Evolutionary conservation across 1,139 yeast genomes (phyloP), one percentile per base, ranked within the genome.

Genomic region (Oligophagozyma castellii): DNA sequence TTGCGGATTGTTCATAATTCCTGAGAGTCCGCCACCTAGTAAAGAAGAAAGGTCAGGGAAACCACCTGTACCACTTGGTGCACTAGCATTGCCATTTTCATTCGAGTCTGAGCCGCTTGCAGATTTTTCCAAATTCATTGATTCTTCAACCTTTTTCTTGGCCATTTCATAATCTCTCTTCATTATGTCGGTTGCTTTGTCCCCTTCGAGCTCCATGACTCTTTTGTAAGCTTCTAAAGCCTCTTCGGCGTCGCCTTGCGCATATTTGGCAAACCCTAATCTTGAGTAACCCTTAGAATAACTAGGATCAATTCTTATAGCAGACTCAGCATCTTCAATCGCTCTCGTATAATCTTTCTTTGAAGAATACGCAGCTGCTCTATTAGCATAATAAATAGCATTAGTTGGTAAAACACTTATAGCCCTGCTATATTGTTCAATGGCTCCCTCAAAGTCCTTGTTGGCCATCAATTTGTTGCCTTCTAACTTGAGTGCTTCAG

Each of bases 331-430:
- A 54, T 89, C 99, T 25, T 59, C 62, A 26, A 79, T 70, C 2
- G 99, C 98, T 39, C 68, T 61, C 12, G 70, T 77, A 48, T 80
- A 89, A 37, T 81, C 64, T 36, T 73, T 67, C 26, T 69, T 53
- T 5, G 94, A 81, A 12, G 94, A 80, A 55, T 79, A 73, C 4
- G 98, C 98, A 28, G 99, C 98, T 12, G 99, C 96, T 53, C 99
- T 73, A 61, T 89, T 89, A 20, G 96, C 84, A 38, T 69, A 71
- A 58, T 77, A 92, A 16, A 92, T 80, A 11, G 84, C 86, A 52
- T 84, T 84, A 11, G 66, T 54, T 29, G 83, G 71, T 39, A 75
- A 68, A 32, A 77, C 57, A 19, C 59, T 72, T 38, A 86, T 72
- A n/a, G 98, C 96, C 36, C 69, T 70, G 7, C 93, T 67, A 56